A percentile compares a stretch with the other conserved stretches of the same genome.
Conservation (phyloP, 2,329 filamentous ascomycete genomes). For the Penicillium carneum region DNA sequence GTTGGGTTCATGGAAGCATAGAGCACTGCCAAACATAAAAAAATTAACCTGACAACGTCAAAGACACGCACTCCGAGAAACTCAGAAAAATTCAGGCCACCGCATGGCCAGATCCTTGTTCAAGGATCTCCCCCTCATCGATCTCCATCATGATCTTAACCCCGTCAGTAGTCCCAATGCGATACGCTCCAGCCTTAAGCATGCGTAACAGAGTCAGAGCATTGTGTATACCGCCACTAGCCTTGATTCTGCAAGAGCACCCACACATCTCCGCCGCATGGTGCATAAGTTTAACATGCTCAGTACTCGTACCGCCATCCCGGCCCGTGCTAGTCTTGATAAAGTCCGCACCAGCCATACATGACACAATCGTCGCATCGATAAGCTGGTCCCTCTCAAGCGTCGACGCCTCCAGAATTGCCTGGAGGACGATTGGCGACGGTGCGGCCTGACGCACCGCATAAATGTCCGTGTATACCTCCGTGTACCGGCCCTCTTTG, state of each 20-base stretch:
- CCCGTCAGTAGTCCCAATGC: slow-evolving; percentile 64
- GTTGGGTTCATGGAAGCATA: background rate
- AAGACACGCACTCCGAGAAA: background rate
- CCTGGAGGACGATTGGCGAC: slow-evolving; percentile 57
- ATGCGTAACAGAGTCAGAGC: slow-evolving; percentile 61
- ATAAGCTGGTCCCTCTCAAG: slow-evolving; percentile 59
- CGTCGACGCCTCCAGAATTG: slow-evolving; percentile 67
- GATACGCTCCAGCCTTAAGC: slow-evolving; percentile 63
- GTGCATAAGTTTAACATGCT: slow-evolving; percentile 63
- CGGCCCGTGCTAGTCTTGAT: slow-evolving; percentile 69
- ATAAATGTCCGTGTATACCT: slow-evolving; percentile 62
- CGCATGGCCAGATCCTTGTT: slow-evolving; percentile 32
- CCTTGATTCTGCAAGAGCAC: slow-evolving; percentile 61
- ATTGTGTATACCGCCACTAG: slow-evolving; percentile 64
- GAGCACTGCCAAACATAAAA: background rate
- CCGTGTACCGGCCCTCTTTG: slow-evolving; percentile 53
- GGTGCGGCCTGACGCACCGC: slow-evolving; percentile 59
- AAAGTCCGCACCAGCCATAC: slow-evolving; percentile 63
- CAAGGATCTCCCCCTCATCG: slow-evolving; percentile 30
- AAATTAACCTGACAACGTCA: background rate
- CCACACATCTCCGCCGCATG: slow-evolving; percentile 56
- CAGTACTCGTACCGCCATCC: slow-evolving; percentile 62
- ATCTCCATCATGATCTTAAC: slow-evolving; percentile 62
- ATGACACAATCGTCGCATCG: slow-evolving; percentile 61
- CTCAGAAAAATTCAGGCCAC: slow-evolving; percentile 16